Evolutionary conservation across 1,139 yeast species (phyloP).

Genomic region (Magnusiomyces magnusii): DNA sequence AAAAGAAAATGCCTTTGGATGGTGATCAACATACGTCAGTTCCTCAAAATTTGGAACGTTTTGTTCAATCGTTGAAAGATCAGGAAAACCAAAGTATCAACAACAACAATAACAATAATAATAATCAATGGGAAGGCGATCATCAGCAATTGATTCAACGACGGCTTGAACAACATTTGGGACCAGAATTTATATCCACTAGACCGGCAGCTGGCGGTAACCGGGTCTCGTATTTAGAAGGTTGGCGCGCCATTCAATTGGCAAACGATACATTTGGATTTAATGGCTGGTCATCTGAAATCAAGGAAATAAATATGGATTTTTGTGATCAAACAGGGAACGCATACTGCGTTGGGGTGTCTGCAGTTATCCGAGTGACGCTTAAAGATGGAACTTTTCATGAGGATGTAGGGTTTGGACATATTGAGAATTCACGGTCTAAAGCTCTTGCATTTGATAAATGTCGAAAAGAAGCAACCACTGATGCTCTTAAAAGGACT

Average conservation of each 20-base stretch:
- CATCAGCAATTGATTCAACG: slow-evolving; percentile 18
- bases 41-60: not conserved
- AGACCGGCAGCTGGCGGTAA: slow-evolving; percentile 54
- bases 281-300: slow-evolving; percentile 56
- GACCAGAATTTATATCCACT: slow-evolving; percentile 83
- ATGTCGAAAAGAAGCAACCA: slow-evolving; percentile 67
- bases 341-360: slow-evolving; percentile 47
- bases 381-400: slow-evolving; percentile 64
- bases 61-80: not conserved
- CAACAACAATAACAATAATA: not conserved
- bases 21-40: not conserved
- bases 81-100: not conserved
- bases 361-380: slow-evolving; percentile 62
- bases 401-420: slow-evolving; percentile 75
- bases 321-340: slow-evolving; percentile 28
- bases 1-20: not conserved
- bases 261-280: slow-evolving; percentile 63
- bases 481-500: slow-evolving; percentile 71
- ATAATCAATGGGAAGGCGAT: not conserved
- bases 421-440: slow-evolving; percentile 53
- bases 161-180: slow-evolving; percentile 39
- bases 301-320: slow-evolving; percentile 35
- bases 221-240: slow-evolving; percentile 38
- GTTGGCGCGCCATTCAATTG: slow-evolving; percentile 40
- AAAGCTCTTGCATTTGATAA: slow-evolving; percentile 68